A percentile compares a stretch with the other conserved stretches of the same genome.
These are phyloP conservation scores for Chaetomium tenue DNA, from an alignment of 495 filamentous ascomycete genomes.

Conservation along the genomic window DNA sequence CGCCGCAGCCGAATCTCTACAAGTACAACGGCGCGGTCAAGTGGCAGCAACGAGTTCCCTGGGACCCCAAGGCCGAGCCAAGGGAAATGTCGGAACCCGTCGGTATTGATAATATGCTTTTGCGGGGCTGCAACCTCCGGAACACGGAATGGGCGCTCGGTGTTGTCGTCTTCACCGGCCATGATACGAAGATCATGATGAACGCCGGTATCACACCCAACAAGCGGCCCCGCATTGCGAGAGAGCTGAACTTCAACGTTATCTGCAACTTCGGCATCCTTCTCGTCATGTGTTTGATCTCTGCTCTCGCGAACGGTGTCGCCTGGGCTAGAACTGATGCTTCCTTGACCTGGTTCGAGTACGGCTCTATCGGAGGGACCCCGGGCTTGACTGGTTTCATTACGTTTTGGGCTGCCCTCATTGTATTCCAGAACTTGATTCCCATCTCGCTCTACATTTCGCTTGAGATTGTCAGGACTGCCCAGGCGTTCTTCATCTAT, in stretches of 20 bases:
- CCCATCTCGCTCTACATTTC: conserved; percentile 98
- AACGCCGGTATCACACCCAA: conserved; percentile 96
- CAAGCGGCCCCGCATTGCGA: conserved; percentile 86
- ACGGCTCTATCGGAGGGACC: conserved; percentile 73
- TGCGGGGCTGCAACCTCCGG: conserved; percentile 87
- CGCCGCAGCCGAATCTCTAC: conserved; percentile 90
- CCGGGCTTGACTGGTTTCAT: conserved; percentile 84
- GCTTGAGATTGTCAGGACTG: conserved; percentile 89
- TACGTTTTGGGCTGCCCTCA: conserved; percentile 92
- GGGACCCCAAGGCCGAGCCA: conserved; percentile 55
- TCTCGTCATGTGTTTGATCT: conserved; percentile 83
- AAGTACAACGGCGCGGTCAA: conserved; percentile 84
- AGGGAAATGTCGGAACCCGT: conserved; percentile 88
- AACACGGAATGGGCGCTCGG: conserved; percentile 98
- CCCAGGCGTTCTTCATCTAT: conserved; percentile 96
- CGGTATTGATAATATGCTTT: conserved; percentile 88
- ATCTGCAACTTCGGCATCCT: conserved; percentile 94
- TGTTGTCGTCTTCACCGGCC: conserved; percentile 93
- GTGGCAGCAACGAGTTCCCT: conserved; percentile 74
- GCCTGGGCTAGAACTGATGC: conserved; percentile 72
- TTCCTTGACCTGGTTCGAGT: conserved; percentile 82
- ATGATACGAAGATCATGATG: conserved; percentile 99
- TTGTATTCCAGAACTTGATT: conserved; percentile 97
- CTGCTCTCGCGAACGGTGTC: conserved; percentile 79
- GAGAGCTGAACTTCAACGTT: conserved; percentile 95